phyloP scores from a whole-genome alignment of 345 rosid species.

The Orychophragmus violaceus region DNA sequence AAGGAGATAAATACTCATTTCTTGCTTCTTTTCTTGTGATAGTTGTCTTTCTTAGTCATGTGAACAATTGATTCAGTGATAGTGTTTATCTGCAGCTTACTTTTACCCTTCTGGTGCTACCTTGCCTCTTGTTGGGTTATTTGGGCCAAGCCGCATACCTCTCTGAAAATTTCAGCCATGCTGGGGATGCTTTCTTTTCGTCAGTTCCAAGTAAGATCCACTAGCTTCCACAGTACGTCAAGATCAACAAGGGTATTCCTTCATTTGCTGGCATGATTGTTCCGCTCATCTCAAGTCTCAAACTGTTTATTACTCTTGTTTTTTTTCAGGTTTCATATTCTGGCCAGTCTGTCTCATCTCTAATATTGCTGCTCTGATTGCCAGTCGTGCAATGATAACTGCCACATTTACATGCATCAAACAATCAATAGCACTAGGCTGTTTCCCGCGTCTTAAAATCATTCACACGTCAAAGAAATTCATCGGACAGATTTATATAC shows the following conservation, averaged over 20 bases:
- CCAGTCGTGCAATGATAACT: slow-evolving; percentile 95
- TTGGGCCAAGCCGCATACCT: slow-evolving; percentile 99
- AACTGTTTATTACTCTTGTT: slow-evolving; percentile 13
- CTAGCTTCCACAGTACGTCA: slow-evolving; percentile 27
- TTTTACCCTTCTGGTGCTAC: slow-evolving; percentile 85
- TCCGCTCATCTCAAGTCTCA: background rate
- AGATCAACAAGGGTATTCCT: slow-evolving; percentile 24
- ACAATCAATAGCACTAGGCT: slow-evolving; percentile 92
- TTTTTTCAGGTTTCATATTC: slow-evolving; percentile 61
- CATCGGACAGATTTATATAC: slow-evolving; percentile 98
- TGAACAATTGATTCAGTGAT: slow-evolving; percentile 37
- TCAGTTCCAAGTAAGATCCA: slow-evolving; percentile 83
- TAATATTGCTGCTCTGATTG: slow-evolving; percentile 84
- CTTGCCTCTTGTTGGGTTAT: slow-evolving; percentile 97
- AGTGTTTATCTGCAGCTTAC: slow-evolving; percentile 83
- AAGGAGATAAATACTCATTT: slow-evolving; percentile 11
- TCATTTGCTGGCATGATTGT: slow-evolving; percentile 23
- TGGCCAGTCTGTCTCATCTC: slow-evolving; percentile 87
- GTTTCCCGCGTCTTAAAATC: slow-evolving; percentile 96
- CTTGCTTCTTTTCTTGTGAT: background rate
- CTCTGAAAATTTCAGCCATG: slow-evolving; percentile 43
- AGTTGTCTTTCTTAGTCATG: slow-evolving; percentile 15
- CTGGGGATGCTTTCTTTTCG: slow-evolving; percentile 70
- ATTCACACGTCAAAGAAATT: slow-evolving; percentile 97
- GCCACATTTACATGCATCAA: slow-evolving; percentile 98